A percentile compares a stretch with the other conserved stretches of the same genome.
These are phyloP conservation scores for Teratosphaeriaceae sp. DNA, from an alignment of 2,329 filamentous ascomycete species.

Conservation along the genomic window DNA sequence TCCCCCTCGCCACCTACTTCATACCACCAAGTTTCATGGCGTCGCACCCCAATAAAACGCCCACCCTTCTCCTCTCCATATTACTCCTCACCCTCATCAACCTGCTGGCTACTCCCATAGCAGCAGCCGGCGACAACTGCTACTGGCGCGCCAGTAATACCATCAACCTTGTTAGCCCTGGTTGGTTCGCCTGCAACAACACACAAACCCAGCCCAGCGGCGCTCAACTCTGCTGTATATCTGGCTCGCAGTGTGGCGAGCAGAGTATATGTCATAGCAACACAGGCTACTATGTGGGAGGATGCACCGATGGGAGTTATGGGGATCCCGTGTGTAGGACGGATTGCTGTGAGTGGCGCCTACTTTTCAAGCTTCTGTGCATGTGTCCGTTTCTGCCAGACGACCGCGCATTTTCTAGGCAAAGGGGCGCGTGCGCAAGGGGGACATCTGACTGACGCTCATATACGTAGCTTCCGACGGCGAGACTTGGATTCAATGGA, in stretches of 20 bases:
- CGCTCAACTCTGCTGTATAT: conserved; percentile 8
- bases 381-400: background rate
- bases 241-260: conserved; percentile 7
- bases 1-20: too few species aligned
- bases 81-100: conserved; percentile 1
- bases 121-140: conserved; percentile 4
- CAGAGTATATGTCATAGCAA: conserved; percentile 5
- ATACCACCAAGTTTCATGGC: too few species aligned
- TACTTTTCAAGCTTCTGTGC: background rate
- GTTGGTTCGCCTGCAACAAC: conserved; percentile 10
- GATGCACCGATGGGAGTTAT: conserved; percentile 9
- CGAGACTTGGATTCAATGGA: conserved; percentile 7
- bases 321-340: conserved; percentile 6
- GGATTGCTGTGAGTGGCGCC: conserved; percentile 2
- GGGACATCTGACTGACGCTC: background rate
- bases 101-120: too few species aligned
- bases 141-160: conserved; percentile 7
- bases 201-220: conserved; percentile 4
- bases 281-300: conserved; percentile 4
- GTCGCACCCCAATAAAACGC: too few species aligned
- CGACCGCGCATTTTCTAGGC: too few species aligned
- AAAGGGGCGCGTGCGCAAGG: too few species aligned
- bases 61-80: too few species aligned
- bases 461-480: conserved; percentile 1
- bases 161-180: conserved; percentile 3